Base-by-base conservation (phyloP, 2,329 filamentous ascomycete species). In the Tolypocladium cylindrosporum region DNA sequence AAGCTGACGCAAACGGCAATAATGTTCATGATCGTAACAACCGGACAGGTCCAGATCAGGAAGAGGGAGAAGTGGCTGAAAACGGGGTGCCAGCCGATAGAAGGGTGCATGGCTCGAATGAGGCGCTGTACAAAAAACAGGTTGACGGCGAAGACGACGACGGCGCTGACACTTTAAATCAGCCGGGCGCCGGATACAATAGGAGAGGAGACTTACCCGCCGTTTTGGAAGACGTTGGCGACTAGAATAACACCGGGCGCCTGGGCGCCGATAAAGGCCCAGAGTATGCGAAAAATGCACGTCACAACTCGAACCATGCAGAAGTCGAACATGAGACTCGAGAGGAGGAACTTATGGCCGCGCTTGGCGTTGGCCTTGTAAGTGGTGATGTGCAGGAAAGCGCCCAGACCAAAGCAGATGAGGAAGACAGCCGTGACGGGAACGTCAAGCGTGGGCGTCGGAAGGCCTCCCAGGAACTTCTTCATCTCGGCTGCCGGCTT, bases 101-200 rank as follows among this genome's bases (percentile, higher is more conserved):
- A 19, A 10, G 73, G 73, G 40, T 72, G 72, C 55, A 69, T 68
- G 2, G 73, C 70, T 51, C 74, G 71, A 3, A 75, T 61, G 34
- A 75, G 64, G 48, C 74, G 71, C 59, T 74, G 72, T 2, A 70
- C 68, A 57, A 75, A 72, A 59, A 75, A 66, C 21, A 75, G 66
- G 61, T 75, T 74, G 59, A 73, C 62, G 37, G 71, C 61, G 54
- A 73, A 74, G 21, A 73, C 39, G 14, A 73, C 57, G 7, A 71
- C 63, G 11, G 71, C 68, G 27, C 74, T 69, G 39, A 42, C n/a
- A 24, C 1, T 16, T 45, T 54, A 27, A 19, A 34, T 31, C 27
- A 31, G 27, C 27, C 2, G 14, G 40, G 34, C n/a, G 53, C 40
- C n/a, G 39, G 21, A 42, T 21, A 14, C 10, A 14, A 21, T 6